These are phyloP conservation scores for Aspergillus cejpii DNA, from an alignment of 2,329 filamentous ascomycete species.

Conservation along the genomic window DNA sequence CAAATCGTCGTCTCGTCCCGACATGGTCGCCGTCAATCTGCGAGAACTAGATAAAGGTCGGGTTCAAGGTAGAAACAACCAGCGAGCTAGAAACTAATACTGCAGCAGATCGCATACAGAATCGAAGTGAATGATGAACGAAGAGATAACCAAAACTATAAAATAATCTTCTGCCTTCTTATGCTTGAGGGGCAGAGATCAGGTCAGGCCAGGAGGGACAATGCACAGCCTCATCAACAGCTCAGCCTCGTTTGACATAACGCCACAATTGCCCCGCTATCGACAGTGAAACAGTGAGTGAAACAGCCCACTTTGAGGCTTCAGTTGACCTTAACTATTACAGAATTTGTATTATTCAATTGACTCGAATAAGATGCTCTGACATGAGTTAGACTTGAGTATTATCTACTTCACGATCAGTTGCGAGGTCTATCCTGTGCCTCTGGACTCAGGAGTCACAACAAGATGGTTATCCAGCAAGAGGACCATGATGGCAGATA, in stretches of 20 bases:
- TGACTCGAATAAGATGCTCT: too few relatives aligned
- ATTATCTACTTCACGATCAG: too few relatives aligned
- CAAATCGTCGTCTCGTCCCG: constrained; percentile 45
- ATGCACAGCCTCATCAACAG: neutral
- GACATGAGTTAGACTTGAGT: too few relatives aligned
- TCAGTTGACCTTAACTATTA: neutral
- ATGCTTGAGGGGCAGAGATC: neutral
- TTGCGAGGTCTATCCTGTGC: too few relatives aligned
- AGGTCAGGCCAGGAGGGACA: neutral
- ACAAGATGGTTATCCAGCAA: too few relatives aligned
- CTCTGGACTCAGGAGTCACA: too few relatives aligned
- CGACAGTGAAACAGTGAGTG: neutral
- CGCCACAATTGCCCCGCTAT: neutral
- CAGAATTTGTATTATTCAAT: too few relatives aligned
- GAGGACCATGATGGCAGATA: too few relatives aligned
- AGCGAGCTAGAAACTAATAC: neutral
- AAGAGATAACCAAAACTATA: neutral
- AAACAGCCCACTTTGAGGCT: neutral
- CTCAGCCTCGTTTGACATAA: neutral
- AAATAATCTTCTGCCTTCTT: neutral
- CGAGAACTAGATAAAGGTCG: neutral
- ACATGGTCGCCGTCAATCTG: constrained; percentile 22
- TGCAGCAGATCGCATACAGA: neutral
- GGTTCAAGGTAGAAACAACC: neutral
- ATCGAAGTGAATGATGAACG: neutral